Evolutionary conservation across 306 rosid species (phyloP), one percentile per base, ranked within the genome.

Genomic region (Dalbergia cultrata): DNA sequence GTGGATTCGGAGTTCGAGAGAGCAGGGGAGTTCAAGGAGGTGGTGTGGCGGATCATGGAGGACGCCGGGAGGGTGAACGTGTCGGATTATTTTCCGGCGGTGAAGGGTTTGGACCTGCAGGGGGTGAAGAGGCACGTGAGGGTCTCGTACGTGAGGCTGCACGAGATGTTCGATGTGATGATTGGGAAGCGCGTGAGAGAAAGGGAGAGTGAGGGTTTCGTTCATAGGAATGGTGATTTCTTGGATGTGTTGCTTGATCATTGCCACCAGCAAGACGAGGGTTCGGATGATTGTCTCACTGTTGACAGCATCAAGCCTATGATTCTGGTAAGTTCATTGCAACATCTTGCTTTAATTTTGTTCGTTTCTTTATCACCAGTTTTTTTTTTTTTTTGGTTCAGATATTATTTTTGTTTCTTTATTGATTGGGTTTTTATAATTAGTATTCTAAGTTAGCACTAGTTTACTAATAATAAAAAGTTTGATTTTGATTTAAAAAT

Each of bases 31-130:
- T 85, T 90, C 45, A 88, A 90, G 70, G 86, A 88, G 9, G 47
- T 90, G 1, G 94, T 88, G 45, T 85, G 94, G 92, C 75, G 92
- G 86, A 90, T 90, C 68, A 90, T 90, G 94, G 89, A 84, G 75
- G 85, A 84, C 33, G 92, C 89, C 0, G 92, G 94, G 72, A 90
- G 21, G 84, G 79, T 81, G 14, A 90, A 90, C 47, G 52, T 88
- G 0, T 83, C 87, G 2, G 92, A 90, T 49, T 90, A 90, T 49
- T 90, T 90, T 56, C 92, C 94, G 12, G 57, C 37, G 8, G 8
- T 90, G 21, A 82, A 69, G 86, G 56, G 74, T 59, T 60, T 90
- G 0, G 90, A 90, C 44, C 47, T 90, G 84, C 90, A 88, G 33
- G 89, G 94, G 0, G 85, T 90, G 35, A 85, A 69, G 62, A 70